phyloP scores from a whole-genome alignment of 352 stramenopile species.

The Thraustochytrium sp. region DNA sequence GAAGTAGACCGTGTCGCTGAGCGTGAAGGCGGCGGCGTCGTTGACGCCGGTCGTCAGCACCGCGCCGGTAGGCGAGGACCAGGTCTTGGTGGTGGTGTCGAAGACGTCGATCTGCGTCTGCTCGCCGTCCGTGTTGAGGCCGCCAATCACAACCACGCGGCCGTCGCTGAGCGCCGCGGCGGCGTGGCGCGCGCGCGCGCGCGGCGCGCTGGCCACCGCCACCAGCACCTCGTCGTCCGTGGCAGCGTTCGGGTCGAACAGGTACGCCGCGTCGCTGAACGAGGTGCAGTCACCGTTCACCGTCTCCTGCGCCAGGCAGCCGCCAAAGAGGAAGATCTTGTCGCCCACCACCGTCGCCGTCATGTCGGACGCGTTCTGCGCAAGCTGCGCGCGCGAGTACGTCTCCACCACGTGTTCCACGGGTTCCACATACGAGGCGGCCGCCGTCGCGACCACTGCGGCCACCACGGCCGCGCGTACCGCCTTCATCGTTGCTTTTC shows the following conservation, averaged over 20 bases:
- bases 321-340: conserved; percentile 11
- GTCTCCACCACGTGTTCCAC: background rate
- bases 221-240: background rate
- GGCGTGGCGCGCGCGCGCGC: background rate
- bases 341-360: background rate
- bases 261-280: background rate
- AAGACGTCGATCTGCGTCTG: background rate
- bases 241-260: background rate
- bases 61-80: background rate
- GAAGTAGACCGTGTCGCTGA: background rate
- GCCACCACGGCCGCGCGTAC: background rate
- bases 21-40: conserved; percentile 10
- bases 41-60: background rate
- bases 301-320: background rate
- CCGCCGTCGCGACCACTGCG: background rate
- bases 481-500: too few relatives aligned
- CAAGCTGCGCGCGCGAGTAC: background rate
- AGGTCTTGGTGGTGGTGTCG: background rate
- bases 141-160: background rate
- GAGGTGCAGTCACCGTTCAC: background rate
- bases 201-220: background rate
- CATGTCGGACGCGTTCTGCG: background rate
- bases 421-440: background rate
- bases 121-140: too few relatives aligned
- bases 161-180: background rate